Conservation (phyloP, 352 stramenopile genomes). For the Pythium oligandrum region DNA sequence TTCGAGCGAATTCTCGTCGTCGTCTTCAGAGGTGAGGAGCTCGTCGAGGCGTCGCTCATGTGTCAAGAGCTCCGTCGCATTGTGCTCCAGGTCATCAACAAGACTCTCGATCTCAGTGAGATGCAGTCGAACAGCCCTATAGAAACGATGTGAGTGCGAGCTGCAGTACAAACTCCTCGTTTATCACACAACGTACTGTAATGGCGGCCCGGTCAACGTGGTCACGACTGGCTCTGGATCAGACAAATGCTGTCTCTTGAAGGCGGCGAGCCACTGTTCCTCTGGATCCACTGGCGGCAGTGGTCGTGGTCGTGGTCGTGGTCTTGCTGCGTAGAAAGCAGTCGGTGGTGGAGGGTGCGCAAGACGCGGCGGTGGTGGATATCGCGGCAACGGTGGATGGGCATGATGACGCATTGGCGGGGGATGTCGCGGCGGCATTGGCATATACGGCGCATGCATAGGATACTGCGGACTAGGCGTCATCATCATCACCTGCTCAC, state of each 20-base stretch:
- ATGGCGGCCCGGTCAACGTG: too few relatives aligned
- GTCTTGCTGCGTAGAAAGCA: too few relatives aligned
- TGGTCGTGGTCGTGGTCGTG: not conserved
- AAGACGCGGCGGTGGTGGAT: slow-evolving; percentile 3
- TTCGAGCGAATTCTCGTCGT: slow-evolving; percentile 6
- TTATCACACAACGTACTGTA: too few relatives aligned
- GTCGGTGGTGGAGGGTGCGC: not conserved
- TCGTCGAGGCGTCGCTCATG: slow-evolving; percentile 8
- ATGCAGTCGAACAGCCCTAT: not conserved
- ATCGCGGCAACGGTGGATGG: slow-evolving; percentile 3
- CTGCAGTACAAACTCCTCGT: too few relatives aligned
- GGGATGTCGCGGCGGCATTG: not conserved
- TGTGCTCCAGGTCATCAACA: slow-evolving; percentile 6
- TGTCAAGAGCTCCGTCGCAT: slow-evolving; percentile 5
- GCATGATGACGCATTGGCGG: not conserved
- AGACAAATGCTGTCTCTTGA: slow-evolving; percentile 1
- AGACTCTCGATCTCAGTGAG: not conserved
- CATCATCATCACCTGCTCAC: too few relatives aligned
- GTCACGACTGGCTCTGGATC: too few relatives aligned
- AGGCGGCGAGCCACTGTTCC: slow-evolving; percentile 5
- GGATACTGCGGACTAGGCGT: not conserved
- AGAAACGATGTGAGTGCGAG: too few relatives aligned
- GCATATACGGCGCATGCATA: slow-evolving; percentile 2
- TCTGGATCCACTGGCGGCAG: slow-evolving; percentile 1
- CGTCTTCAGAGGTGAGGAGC: not conserved